Evolutionary conservation across 2,329 filamentous ascomycete genomes (phyloP), one percentile per base, ranked within the genome.

Genomic region (Beauveria sp.): DNA sequence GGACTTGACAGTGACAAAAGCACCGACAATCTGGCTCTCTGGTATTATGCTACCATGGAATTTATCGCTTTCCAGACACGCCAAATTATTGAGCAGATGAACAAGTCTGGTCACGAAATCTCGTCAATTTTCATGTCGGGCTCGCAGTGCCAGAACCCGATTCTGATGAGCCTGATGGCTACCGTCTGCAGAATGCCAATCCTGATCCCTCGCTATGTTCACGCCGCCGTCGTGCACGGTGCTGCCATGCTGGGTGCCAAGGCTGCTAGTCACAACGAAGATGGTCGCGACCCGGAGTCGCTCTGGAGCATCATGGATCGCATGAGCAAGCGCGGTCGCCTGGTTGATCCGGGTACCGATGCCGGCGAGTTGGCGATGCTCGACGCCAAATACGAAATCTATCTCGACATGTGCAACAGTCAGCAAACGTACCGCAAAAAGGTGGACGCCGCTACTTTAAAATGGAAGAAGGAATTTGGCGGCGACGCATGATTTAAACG

Each of bases 101-200:
- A 97, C 80, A 79, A 83, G 52, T 81, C 91, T 1, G 94, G 94
- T 10, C 94, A 99, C 77, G 80, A 84, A 67, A 92, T 99, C 73
- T 86, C 83, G 55, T 93, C 89, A 65, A 96, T 99, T 75, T 99
- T 97, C 84, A 97, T 99, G 94, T 96, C 91, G 5, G 94, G 94
- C 63, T 96, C 91, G 12, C 94, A 97, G 74, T 99, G 94, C 79
- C 92, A 97, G 76, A 99, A 99, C 75, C 85, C 88, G 40, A 85
- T 97, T 63, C 81, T 99, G 60, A 96, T 99, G 88, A 83, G 86
- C 62, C 84, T 99, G 18, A 89, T 99, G 68, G 92, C 94, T 16
- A 94, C 92, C 0, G 89, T 89, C 0, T 97, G 93, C 76, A 82
- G 86, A 67, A 92, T 96, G 87, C 93, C 93, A 1, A 93, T 99